Evolutionary conservation across 2,329 filamentous ascomycete species (phyloP).

Genomic region (Beauveria sp.): DNA sequence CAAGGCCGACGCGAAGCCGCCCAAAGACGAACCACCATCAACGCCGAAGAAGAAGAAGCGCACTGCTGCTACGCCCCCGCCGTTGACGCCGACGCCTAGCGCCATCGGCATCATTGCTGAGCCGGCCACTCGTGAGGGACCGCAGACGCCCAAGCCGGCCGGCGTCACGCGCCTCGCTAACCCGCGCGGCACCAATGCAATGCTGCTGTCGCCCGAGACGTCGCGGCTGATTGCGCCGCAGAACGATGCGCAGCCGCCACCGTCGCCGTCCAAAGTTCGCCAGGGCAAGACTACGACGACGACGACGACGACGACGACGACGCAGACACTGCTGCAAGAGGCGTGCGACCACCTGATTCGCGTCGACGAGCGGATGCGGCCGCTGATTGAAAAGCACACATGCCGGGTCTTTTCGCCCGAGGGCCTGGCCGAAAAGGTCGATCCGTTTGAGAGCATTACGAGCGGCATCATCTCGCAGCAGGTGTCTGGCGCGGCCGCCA

Average conservation of each 20-base stretch:
- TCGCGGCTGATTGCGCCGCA: constrained; percentile 53
- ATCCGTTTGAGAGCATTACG: constrained; percentile 77
- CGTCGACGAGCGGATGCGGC: constrained; percentile 64
- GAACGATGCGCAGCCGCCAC: constrained; percentile 30
- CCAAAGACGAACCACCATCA: constrained; percentile 16
- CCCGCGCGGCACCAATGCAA: constrained; percentile 59
- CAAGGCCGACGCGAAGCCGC: constrained; percentile 17
- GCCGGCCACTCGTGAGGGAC: constrained; percentile 19
- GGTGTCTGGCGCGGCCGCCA: constrained; percentile 86
- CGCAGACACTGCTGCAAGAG: constrained; percentile 63
- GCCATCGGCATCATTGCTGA: constrained; percentile 32
- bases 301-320: constrained; percentile 43
- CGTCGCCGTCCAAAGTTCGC: constrained; percentile 37
- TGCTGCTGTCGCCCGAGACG: constrained; percentile 63
- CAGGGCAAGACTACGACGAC: constrained; percentile 11
- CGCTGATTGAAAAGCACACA: constrained; percentile 64
- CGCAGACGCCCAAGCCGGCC: constrained; percentile 31
- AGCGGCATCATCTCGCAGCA: constrained; percentile 95
- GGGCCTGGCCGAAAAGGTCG: constrained; percentile 74
- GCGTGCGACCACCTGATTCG: constrained; percentile 67
- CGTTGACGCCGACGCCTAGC: constrained; percentile 41
- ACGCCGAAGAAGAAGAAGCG: constrained; percentile 26
- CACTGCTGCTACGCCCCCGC: constrained; percentile 23
- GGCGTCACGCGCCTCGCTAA: constrained; percentile 50
- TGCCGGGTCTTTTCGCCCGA: constrained; percentile 76